Percentiles rank a stretch among this genome's conserved stretches.
Conservation (phyloP, 2,329 filamentous ascomycete genomes). For the Paecilomyces dactylethromorphus region DNA sequence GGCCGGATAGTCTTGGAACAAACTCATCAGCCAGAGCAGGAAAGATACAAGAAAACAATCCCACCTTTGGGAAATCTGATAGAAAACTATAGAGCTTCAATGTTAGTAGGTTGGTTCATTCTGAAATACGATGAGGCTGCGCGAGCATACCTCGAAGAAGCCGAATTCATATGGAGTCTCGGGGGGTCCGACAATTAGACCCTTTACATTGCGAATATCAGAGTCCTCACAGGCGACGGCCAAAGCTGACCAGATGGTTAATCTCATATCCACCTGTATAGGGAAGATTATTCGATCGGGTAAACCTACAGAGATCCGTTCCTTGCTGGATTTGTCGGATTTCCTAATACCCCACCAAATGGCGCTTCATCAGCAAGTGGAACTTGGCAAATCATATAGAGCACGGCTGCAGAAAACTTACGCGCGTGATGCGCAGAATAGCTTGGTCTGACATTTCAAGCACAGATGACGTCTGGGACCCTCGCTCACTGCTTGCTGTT, state of each 20-base stretch:
- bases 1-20: constrained; percentile 68
- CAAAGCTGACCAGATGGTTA: constrained; percentile 52
- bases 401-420: constrained; percentile 33
- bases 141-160: constrained; percentile 73
- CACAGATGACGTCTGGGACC: background rate
- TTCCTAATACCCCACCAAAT: constrained; percentile 51
- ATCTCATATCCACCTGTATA: constrained; percentile 3
- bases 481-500: constrained; percentile 1
- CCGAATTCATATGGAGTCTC: constrained; percentile 96
- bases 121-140: constrained; percentile 1
- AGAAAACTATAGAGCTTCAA: constrained; percentile 52
- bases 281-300: background rate
- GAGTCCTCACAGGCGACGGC: constrained; percentile 81
- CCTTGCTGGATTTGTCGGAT: constrained; percentile 77
- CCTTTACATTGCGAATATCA: constrained; percentile 81
- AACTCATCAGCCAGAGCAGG: constrained; percentile 1
- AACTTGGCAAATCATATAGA: background rate
- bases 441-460: constrained; percentile 69
- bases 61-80: constrained; percentile 71
- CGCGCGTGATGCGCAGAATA: constrained; percentile 80
- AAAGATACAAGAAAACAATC: background rate
- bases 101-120: background rate
- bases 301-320: constrained; percentile 68
- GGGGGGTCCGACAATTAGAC: constrained; percentile 84
- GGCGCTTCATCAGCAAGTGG: constrained; percentile 10